phyloP scores from a whole-genome alignment of 306 rosid genomes.

The Cucurbita argyrosperma region DNA sequence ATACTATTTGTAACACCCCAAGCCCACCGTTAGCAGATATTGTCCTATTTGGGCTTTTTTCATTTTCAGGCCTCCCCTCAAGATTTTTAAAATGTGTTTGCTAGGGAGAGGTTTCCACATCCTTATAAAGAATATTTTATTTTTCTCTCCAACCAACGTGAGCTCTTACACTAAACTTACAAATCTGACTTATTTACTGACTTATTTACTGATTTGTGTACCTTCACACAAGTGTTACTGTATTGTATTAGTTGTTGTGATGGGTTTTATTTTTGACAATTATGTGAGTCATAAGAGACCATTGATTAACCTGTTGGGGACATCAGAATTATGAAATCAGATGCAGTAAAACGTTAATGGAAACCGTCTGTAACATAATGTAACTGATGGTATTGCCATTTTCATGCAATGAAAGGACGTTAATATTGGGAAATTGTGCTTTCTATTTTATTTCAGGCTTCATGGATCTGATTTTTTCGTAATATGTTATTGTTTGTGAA shows the following conservation, averaged over 20 bases:
- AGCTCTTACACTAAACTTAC: background rate
- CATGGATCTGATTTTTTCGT: conserved; percentile 6
- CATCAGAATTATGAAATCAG: background rate
- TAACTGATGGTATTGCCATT: background rate
- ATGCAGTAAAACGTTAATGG: background rate
- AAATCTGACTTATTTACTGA: background rate
- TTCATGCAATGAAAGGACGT: no score
- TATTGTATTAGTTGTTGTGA: background rate
- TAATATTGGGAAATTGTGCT: background rate
- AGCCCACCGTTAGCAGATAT: no score
- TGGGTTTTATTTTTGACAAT: background rate
- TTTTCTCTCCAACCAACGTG: no score
- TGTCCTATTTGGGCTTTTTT: no score
- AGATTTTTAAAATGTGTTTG: no score
- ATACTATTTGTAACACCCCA: no score
- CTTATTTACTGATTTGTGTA: no score
- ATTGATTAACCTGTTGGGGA: background rate
- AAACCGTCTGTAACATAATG: background rate
- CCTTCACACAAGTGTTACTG: no score
- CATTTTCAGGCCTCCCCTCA: no score
- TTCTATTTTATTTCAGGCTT: background rate
- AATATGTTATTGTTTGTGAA: conserved; percentile 9
- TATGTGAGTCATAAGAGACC: background rate
- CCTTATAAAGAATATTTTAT: no score
- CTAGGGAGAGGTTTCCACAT: no score